Conservation (phyloP, 768 basidiomycete species). For the Phlegmacium glaucopus region DNA sequence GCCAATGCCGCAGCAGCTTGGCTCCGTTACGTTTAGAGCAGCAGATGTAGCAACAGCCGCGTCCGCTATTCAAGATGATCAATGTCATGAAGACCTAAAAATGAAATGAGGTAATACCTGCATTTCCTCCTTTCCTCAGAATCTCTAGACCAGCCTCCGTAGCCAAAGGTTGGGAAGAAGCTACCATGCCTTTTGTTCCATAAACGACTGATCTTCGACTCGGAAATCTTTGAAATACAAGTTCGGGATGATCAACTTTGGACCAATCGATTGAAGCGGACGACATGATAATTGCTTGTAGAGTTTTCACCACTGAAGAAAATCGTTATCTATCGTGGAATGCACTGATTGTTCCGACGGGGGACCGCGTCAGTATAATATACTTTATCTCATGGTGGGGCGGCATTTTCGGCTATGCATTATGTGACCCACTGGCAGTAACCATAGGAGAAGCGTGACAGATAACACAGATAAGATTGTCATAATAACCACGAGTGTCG, state of each 20-base stretch:
- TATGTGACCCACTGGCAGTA: no score
- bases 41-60: slow-evolving; percentile 93
- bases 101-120: slow-evolving; percentile 47
- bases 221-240: slow-evolving; percentile 65
- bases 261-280: slow-evolving; percentile 44
- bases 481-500: no score
- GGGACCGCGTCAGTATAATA: no score
- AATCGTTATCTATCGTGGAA: no score
- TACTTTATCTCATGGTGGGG: no score
- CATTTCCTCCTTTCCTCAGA: slow-evolving; percentile 90
- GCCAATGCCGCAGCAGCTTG: slow-evolving; percentile 87
- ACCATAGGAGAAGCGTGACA: no score
- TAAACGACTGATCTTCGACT: slow-evolving; percentile 87
- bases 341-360: no score
- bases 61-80: slow-evolving; percentile 52
- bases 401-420: no score
- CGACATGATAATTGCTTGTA: slow-evolving; percentile 21
- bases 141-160: slow-evolving; percentile 91
- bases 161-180: slow-evolving; percentile 89
- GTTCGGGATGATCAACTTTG: slow-evolving; percentile 66
- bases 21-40: slow-evolving; percentile 90
- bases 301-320: no score
- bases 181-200: slow-evolving; percentile 83
- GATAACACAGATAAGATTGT: no score
- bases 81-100: neutral